Evolutionary conservation across 2,329 filamentous ascomycete species (phyloP).

Genomic region (Podosphaera fusca): DNA sequence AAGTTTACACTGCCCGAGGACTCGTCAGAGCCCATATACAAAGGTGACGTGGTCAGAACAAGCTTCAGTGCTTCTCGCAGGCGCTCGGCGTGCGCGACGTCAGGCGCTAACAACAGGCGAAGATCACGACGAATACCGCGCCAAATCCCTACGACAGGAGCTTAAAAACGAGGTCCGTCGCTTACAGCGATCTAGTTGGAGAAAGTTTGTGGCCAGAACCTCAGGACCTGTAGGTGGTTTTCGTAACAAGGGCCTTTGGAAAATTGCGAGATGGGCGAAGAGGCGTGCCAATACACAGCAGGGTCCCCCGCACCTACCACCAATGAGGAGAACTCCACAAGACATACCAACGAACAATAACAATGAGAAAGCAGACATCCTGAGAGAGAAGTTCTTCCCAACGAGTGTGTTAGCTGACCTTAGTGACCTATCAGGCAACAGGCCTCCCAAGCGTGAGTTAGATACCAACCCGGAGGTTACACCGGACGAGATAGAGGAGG

Average conservation of each 20-base stretch:
- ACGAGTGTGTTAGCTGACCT: background rate
- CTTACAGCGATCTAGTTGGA: too few species aligned
- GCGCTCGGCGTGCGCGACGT: too few species aligned
- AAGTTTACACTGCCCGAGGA: background rate
- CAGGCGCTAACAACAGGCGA: too few species aligned
- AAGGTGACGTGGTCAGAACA: background rate
- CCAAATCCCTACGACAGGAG: too few species aligned
- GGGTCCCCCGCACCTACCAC: background rate
- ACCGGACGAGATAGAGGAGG: background rate
- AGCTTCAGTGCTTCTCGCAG: too few species aligned
- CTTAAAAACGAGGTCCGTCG: too few species aligned
- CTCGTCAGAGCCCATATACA: background rate
- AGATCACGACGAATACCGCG: too few species aligned
- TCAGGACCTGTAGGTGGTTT: background rate
- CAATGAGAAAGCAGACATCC: background rate
- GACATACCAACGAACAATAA: background rate
- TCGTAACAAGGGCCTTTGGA: background rate
- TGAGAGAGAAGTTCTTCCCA: background rate
- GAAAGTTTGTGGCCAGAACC: too few species aligned
- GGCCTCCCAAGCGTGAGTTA: too few species aligned
- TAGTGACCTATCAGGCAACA: background rate
- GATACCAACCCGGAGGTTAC: background rate
- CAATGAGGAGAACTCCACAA: background rate
- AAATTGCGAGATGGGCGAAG: background rate
- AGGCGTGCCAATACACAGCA: background rate